Percentiles rank a stretch among this genome's conserved stretches.
Evolutionary conservation across 2,329 filamentous ascomycete genomes (phyloP).

Genomic region (Fusarium longipes): DNA sequence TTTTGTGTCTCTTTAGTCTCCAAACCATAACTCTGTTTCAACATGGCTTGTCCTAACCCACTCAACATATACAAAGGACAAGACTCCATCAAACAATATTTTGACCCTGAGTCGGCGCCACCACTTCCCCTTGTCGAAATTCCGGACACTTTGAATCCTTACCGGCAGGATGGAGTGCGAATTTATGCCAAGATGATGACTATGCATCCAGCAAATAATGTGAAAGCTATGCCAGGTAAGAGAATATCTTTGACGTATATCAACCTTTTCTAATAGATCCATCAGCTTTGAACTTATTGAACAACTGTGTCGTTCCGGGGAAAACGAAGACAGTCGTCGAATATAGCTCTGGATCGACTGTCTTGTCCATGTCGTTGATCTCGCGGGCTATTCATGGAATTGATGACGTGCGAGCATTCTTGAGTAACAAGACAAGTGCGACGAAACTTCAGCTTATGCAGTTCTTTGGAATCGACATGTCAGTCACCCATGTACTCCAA

Average conservation of each 20-base stretch:
- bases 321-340: constrained; percentile 66
- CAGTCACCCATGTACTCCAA: constrained; percentile 8
- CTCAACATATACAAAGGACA: constrained; percentile 69
- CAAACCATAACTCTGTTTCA: constrained; percentile 9
- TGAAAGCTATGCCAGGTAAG: constrained; percentile 70
- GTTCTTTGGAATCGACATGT: constrained; percentile 69
- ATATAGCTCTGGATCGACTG: constrained; percentile 71
- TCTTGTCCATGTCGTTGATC: constrained; percentile 68
- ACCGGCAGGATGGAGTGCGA: constrained; percentile 66
- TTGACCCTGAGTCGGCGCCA: constrained; percentile 67
- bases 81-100: constrained; percentile 68
- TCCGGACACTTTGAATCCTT: constrained; percentile 67
- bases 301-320: constrained; percentile 43
- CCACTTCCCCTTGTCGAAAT: constrained; percentile 72
- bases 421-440: constrained; percentile 68
- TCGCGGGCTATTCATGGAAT: constrained; percentile 63
- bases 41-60: constrained; percentile 44
- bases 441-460: constrained; percentile 67
- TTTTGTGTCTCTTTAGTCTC: background rate
- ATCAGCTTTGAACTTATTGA: constrained; percentile 62
- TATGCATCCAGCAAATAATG: constrained; percentile 72
- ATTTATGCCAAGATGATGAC: constrained; percentile 76
- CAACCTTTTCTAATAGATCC: background rate
- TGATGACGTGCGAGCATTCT: constrained; percentile 63
- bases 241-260: accelerated